Percentiles rank a stretch among this genome's conserved stretches.
phyloP scores from a whole-genome alignment of 1,284 basidiomycete genomes.

The Austropuccinia psidii region DNA sequence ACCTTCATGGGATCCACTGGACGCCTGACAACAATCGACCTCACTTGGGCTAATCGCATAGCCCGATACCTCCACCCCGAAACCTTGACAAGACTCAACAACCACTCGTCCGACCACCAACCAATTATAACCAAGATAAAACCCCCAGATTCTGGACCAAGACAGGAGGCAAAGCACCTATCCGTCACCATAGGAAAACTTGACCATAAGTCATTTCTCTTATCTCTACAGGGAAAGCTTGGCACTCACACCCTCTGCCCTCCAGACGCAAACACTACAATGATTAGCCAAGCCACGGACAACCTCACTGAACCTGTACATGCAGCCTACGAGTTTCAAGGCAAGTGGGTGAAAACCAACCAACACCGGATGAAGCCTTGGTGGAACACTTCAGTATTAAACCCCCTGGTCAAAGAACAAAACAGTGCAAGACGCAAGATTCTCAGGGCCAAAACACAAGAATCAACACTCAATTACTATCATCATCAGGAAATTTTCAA shows the following conservation, averaged over 20 bases:
- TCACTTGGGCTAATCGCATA: neutral
- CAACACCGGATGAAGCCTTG: neutral
- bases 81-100: neutral
- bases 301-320: no score
- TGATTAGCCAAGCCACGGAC: no score
- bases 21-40: neutral
- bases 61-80: neutral
- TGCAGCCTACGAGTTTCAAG: no score
- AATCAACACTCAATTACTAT: neutral
- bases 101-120: neutral
- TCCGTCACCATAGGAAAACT: no score
- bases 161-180: no score
- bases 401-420: neutral
- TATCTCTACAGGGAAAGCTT: no score
- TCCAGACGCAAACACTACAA: no score
- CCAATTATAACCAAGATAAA: no score
- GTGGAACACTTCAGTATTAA: neutral
- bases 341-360: no score
- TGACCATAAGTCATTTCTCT: no score
- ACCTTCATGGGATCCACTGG: neutral
- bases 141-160: no score
- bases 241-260: no score
- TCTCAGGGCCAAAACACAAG: neutral
- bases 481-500: neutral
- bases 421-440: conserved; percentile 3